A percentile compares a stretch with the other conserved stretches of the same genome.
phyloP scores from a whole-genome alignment of 306 rosid genomes.

The Vigna unguiculata region DNA sequence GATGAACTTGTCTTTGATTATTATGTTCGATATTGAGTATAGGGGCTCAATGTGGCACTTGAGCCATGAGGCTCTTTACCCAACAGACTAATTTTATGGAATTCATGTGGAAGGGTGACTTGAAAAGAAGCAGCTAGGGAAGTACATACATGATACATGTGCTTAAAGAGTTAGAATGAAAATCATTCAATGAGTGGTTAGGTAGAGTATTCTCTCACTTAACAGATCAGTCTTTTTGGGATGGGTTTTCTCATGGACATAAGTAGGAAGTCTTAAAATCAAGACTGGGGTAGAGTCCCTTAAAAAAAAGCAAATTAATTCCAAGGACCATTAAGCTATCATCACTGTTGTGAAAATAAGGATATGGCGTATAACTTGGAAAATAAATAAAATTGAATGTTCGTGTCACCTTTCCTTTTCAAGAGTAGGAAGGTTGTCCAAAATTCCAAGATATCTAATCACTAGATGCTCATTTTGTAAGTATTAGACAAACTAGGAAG shows the following conservation, averaged over 20 bases:
- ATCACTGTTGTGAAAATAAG: neutral
- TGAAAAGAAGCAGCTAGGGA: neutral
- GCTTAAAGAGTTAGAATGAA: neutral
- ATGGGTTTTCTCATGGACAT: neutral
- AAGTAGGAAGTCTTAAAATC: conserved; percentile 1
- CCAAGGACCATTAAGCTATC: conserved; percentile 4
- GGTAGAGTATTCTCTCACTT: neutral
- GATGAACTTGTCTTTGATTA: neutral
- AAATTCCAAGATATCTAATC: conserved; percentile 1
- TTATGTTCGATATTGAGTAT: neutral
- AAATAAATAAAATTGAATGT: neutral
- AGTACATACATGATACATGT: neutral
- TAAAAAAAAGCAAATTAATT: conserved; percentile 7
- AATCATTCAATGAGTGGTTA: neutral
- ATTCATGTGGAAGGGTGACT: neutral
- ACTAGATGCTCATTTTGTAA: neutral
- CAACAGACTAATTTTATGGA: neutral
- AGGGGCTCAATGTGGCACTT: neutral
- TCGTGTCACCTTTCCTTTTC: neutral
- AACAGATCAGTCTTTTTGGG: neutral
- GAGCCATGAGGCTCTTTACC: neutral
- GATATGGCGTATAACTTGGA: conserved; percentile 17
- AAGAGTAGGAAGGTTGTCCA: neutral
- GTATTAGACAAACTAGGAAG: neutral
- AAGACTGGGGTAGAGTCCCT: neutral